Evolutionary conservation across 2,329 filamentous ascomycete species (phyloP), one percentile per base, ranked within the genome.

Genomic region (Calonectria honghensis): DNA sequence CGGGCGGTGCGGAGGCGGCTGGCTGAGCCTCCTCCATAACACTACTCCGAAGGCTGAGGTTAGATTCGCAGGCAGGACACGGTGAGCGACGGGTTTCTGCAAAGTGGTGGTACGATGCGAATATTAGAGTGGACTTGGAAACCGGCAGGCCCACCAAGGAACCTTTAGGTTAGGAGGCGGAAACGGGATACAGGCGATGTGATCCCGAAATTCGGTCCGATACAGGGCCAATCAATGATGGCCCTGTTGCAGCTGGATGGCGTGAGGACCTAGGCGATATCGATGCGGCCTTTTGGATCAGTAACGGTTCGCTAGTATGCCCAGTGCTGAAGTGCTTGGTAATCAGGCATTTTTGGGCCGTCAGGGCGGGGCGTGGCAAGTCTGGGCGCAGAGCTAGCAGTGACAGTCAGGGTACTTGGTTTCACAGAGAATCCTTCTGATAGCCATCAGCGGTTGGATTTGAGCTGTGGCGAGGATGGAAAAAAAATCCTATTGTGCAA

Each of bases 21-120:
- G 72, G 24, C 51, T 70, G 68, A 51, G 75, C 72, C 50, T 76
- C 79, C 63, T 79, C 77, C 79, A 81, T 81, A 54, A 35, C 73
- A 64, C 45, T 41, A 65, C 51, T 54, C 45, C n/a, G 45, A 45
- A 70, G 66, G 70, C 68, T 51, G 45, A 68, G 72, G 39, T 69
- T 50, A 45, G 32, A 48, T 37, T 51, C 63, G 27, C 27, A 65
- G 74, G 65, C 51, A 41, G 37, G 18, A 18, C 7, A 50, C 70
- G 51, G 54, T 35, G 64, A 70, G 11, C 67, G 20, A 27, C 64
- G 29, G 16, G 50, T 52, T 37, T 29, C 32, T 41, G 70, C 70
- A 16, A 37, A 35, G 61, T 57, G 31, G 64, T 72, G 69, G 54
- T 48, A 68, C 70, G 59, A 74, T 59, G 37, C 48, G 50, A 67